These are phyloP conservation scores for Phytophthora syringae DNA, from an alignment of 352 stramenopile genomes.

Conservation along the genomic window DNA sequence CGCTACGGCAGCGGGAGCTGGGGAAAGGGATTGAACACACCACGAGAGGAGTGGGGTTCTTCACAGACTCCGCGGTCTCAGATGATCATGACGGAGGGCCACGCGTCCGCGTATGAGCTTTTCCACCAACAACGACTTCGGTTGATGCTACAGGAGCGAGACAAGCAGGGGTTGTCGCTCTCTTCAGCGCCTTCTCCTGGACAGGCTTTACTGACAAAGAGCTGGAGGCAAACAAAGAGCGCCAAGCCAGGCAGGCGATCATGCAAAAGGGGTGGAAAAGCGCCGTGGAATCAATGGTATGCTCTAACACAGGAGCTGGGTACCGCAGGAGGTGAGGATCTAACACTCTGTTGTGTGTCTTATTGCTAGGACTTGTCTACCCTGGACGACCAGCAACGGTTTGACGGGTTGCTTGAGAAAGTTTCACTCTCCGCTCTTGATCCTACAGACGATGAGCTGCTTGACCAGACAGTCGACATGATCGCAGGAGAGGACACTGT, in stretches of 20 bases:
- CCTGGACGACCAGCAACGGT: constrained; percentile 66
- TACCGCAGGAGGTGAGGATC: background rate
- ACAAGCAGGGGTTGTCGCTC: constrained; percentile 81
- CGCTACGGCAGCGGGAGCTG: constrained; percentile 33
- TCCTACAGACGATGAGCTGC: constrained; percentile 65
- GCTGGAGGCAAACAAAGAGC: constrained; percentile 88
- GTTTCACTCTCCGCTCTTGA: constrained; percentile 65
- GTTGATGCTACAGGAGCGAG: constrained; percentile 85
- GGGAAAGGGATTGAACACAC: constrained; percentile 68
- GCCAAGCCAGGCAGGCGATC: constrained; percentile 86
- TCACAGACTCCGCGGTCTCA: constrained; percentile 85
- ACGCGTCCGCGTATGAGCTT: constrained; percentile 85
- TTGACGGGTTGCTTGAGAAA: constrained; percentile 70
- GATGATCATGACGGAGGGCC: constrained; percentile 82
- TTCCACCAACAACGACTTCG: constrained; percentile 88
- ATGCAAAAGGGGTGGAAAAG: constrained; percentile 92
- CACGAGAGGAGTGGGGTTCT: constrained; percentile 87
- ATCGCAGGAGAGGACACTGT: constrained; percentile 57
- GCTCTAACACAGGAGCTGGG: no score
- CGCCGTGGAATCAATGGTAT: constrained; percentile 84
- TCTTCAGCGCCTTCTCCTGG: constrained; percentile 81
- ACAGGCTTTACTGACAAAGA: constrained; percentile 89
- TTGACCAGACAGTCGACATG: constrained; percentile 55
- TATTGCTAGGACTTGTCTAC: constrained; percentile 49
- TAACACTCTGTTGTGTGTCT: constrained; percentile 7